Conservation (phyloP, 179 eudicot species). For the Drosera spatulata region DNA sequence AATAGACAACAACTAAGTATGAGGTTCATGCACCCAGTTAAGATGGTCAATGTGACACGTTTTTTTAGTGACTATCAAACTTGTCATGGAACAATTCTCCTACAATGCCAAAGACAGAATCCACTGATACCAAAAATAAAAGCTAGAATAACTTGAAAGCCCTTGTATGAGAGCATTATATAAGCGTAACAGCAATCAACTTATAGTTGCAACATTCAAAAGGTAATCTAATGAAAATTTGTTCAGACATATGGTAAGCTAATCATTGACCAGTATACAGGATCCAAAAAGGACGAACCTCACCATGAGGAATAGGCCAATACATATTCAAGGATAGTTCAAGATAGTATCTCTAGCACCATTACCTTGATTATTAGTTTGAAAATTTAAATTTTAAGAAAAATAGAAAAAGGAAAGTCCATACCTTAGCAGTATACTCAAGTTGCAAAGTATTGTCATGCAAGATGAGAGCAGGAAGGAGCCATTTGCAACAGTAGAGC, state of each 20-base stretch:
- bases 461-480: conserved; percentile 82
- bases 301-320: no score
- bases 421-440: conserved; percentile 66
- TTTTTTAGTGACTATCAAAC: no score
- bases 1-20: no score
- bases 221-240: neutral
- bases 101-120: neutral
- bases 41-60: no score
- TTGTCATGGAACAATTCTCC: no score
- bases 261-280: no score
- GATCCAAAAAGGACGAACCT: no score
- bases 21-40: no score
- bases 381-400: neutral
- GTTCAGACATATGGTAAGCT: neutral
- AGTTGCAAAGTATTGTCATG: conserved; percentile 51
- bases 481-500: conserved; percentile 87
- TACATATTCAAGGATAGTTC: no score
- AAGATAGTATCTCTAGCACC: neutral
- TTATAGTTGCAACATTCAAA: neutral
- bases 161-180: no score
- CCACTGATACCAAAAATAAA: no score
- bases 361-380: neutral
- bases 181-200: neutral
- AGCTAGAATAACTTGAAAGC: no score
- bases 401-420: neutral